Conservation (phyloP, 352 stramenopile species). For the Phytophthora brassicae region DNA sequence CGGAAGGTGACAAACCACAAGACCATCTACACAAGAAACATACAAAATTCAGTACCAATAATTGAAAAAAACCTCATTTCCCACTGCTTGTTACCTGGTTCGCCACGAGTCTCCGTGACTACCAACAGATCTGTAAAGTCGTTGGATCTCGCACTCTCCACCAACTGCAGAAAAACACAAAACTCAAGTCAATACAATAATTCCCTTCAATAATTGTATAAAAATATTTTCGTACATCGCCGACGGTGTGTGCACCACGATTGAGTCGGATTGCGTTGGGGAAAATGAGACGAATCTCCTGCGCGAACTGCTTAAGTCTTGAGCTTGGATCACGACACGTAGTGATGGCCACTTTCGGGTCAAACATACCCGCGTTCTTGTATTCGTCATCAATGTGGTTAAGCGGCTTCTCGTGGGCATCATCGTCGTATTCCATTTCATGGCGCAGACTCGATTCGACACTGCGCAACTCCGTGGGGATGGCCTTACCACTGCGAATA, state of each 20-base stretch:
- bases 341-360: conserved; percentile 98
- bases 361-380: conserved; percentile 95
- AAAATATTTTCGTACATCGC: conserved; percentile 64
- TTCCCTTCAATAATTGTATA: too few species aligned
- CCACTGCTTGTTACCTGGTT: conserved; percentile 74
- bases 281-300: conserved; percentile 98
- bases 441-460: conserved; percentile 92
- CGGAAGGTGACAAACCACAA: conserved; percentile 98
- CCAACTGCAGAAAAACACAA: conserved; percentile 79
- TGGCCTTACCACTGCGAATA: conserved; percentile 92
- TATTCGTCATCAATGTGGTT: conserved; percentile 99
- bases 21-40: conserved; percentile 76
- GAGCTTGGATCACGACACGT: conserved; percentile 97
- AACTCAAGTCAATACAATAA: conserved; percentile 2
- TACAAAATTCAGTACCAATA: background rate
- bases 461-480: conserved; percentile 97
- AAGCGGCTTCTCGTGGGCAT: conserved; percentile 83
- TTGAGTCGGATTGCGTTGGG: conserved; percentile 98
- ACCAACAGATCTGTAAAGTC: conserved; percentile 99
- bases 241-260: conserved; percentile 94
- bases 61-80: background rate
- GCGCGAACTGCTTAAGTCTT: conserved; percentile 99
- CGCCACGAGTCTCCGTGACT: conserved; percentile 98
- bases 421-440: conserved; percentile 93
- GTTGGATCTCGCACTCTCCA: conserved; percentile 94